Conservation (phyloP, 2,329 filamentous ascomycete species). For the Chaetoscypha palmicola region DNA sequence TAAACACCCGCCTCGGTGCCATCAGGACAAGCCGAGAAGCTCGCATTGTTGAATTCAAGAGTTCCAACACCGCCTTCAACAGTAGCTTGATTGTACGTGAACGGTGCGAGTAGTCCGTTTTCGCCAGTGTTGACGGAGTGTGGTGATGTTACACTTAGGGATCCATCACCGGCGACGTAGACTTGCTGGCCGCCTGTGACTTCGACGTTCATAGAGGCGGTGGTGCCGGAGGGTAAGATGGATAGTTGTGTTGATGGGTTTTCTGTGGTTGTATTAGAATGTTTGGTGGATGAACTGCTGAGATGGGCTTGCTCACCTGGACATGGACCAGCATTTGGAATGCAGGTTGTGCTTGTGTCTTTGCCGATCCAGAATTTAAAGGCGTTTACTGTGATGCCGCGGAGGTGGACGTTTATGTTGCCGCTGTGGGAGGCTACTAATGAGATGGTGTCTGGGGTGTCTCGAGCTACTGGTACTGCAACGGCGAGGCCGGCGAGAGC, state of each 20-base stretch:
- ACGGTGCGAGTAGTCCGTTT: slow-evolving; percentile 2
- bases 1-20: slow-evolving; percentile 5
- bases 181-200: slow-evolving; percentile 15
- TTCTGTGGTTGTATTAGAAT: slow-evolving; percentile 4
- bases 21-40: slow-evolving; percentile 15
- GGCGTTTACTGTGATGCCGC: slow-evolving; percentile 11
- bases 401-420: slow-evolving; percentile 4
- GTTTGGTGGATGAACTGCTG: no score
- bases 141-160: slow-evolving; percentile 15
- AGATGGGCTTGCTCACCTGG: background rate
- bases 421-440: slow-evolving; percentile 6
- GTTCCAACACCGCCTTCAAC: slow-evolving; percentile 1
- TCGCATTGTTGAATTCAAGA: slow-evolving; percentile 9
- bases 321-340: no score
- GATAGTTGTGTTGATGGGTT: slow-evolving; percentile 13
- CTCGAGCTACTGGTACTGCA: slow-evolving; percentile 8
- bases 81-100: slow-evolving; percentile 10
- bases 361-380: slow-evolving; percentile 16
- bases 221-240: slow-evolving; percentile 1
- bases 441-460: background rate
- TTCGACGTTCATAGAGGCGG: background rate
- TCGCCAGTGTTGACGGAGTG: slow-evolving; percentile 36
- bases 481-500: slow-evolving; percentile 12
- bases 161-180: slow-evolving; percentile 31
- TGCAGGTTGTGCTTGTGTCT: slow-evolving; percentile 13